Percentiles rank a stretch among this genome's conserved stretches.
Evolutionary conservation across 2,329 filamentous ascomycete species (phyloP).

Genomic region (Aureobasidium sp.): DNA sequence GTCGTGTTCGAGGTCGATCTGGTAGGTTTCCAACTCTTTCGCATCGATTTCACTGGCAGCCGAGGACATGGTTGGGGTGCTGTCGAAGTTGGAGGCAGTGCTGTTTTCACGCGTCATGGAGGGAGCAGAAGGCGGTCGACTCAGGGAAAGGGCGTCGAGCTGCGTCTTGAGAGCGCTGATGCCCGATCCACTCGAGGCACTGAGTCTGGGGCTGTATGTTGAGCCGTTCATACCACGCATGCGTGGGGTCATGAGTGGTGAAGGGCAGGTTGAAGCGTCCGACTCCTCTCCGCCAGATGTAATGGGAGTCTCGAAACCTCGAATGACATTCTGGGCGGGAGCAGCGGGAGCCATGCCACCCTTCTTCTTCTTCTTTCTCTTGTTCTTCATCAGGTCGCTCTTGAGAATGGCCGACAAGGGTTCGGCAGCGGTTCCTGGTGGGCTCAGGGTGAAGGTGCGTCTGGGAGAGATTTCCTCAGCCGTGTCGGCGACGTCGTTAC

Average conservation of each 20-base stretch:
- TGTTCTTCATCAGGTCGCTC: conserved; percentile 30
- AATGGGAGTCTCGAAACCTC: conserved; percentile 45
- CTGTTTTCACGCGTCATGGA: conserved; percentile 36
- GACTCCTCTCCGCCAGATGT: conserved; percentile 51
- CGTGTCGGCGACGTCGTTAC: conserved; percentile 21
- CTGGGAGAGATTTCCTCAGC: conserved; percentile 27
- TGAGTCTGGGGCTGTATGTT: conserved; percentile 42
- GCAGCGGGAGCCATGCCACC: conserved; percentile 30
- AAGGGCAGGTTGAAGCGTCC: conserved; percentile 38
- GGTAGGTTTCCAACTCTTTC: conserved; percentile 74
- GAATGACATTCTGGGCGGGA: conserved; percentile 35
- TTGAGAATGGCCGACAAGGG: conserved; percentile 28
- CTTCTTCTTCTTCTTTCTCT: conserved; percentile 34
- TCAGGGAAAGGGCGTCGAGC: conserved; percentile 69
- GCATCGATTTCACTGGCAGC: conserved; percentile 57
- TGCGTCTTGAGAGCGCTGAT: conserved; percentile 78
- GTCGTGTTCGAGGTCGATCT: conserved; percentile 76
- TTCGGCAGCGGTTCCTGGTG: conserved; percentile 17
- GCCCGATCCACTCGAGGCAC: conserved; percentile 43
- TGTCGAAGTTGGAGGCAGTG: conserved; percentile 31
- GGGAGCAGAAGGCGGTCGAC: conserved; percentile 48
- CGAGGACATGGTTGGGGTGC: conserved; percentile 46
- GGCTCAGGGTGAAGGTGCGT: conserved; percentile 22
- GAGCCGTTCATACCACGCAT: conserved; percentile 41
- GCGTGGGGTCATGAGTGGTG: conserved; percentile 26